Conservation (phyloP, 495 filamentous ascomycete genomes). For the Pseudotulostoma volvatum region DNA sequence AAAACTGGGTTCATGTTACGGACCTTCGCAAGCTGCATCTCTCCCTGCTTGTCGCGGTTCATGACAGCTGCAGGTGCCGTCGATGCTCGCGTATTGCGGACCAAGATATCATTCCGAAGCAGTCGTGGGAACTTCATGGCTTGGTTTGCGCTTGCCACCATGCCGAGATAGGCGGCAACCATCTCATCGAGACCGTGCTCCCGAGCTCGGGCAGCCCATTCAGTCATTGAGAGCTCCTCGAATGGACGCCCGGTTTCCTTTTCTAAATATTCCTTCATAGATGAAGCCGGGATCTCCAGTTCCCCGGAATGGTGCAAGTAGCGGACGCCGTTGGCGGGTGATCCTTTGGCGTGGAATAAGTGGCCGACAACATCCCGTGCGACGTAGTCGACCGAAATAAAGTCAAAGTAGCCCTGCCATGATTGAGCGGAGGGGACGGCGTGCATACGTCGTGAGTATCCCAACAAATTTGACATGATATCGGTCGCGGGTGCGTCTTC, state of each 20-base stretch:
- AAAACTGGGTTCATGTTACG: too few species aligned
- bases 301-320: background rate
- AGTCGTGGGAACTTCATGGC: too few species aligned
- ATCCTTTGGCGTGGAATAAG: background rate
- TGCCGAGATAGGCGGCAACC: background rate
- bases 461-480: constrained; percentile 7
- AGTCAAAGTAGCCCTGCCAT: background rate
- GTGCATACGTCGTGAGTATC: constrained; percentile 7
- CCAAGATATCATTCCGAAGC: too few species aligned
- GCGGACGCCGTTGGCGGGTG: background rate
- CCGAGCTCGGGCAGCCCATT: background rate
- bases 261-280: background rate
- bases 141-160: too few species aligned
- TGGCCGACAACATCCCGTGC: background rate
- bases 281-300: background rate
- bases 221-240: background rate
- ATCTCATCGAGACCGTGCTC: background rate
- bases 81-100: too few species aligned
- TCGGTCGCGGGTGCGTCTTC: constrained; percentile 5
- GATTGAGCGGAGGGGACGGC: constrained; percentile 2
- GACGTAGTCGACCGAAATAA: background rate
- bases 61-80: too few species aligned
- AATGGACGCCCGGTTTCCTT: background rate
- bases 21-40: too few species aligned
- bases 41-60: too few species aligned